Percentiles rank a stretch among this genome's conserved stretches.
Conservation (phyloP, 805 yeast genomes). For the Starmerella sp. region DNA sequence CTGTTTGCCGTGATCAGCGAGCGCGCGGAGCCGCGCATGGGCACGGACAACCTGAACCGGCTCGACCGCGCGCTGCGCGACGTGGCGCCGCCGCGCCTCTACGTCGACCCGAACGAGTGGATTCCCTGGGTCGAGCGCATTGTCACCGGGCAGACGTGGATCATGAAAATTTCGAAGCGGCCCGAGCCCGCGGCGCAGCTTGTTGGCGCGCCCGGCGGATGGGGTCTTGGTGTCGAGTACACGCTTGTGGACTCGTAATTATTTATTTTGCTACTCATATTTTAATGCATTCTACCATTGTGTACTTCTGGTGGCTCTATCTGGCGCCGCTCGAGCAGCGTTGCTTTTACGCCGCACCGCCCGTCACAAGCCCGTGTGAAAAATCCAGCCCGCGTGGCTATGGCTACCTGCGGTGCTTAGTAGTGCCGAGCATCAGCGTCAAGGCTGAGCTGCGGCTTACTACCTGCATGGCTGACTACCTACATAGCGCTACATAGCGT, state of each 20-base stretch:
- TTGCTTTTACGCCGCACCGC: too few relatives aligned
- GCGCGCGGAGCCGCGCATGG: constrained; percentile 25
- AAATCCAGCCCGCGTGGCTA: too few relatives aligned
- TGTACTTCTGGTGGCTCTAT: too few relatives aligned
- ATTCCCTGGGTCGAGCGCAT: constrained; percentile 27
- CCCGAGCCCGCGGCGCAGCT: constrained; percentile 19
- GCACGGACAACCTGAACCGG: constrained; percentile 9
- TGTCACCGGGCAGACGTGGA: constrained; percentile 30
- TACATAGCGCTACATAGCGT: too few relatives aligned
- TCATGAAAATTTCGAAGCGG: constrained; percentile 21
- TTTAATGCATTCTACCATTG: too few relatives aligned
- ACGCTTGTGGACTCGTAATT: background rate
- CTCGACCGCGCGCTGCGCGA: constrained; percentile 8
- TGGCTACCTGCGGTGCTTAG: too few relatives aligned
- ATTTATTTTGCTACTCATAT: background rate
- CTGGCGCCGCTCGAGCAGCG: too few relatives aligned
- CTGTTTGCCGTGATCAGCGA: constrained; percentile 24
- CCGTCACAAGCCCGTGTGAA: too few relatives aligned
- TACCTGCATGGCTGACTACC: too few relatives aligned
- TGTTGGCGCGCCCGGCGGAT: constrained; percentile 20
- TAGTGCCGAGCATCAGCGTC: too few relatives aligned
- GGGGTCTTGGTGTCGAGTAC: constrained; percentile 21
- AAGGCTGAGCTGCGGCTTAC: too few relatives aligned
- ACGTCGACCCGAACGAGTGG: constrained; percentile 26
- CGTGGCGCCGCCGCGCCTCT: constrained; percentile 7